phyloP scores from a whole-genome alignment of 345 rosid species.

The Chamaenerion angustifolium region DNA sequence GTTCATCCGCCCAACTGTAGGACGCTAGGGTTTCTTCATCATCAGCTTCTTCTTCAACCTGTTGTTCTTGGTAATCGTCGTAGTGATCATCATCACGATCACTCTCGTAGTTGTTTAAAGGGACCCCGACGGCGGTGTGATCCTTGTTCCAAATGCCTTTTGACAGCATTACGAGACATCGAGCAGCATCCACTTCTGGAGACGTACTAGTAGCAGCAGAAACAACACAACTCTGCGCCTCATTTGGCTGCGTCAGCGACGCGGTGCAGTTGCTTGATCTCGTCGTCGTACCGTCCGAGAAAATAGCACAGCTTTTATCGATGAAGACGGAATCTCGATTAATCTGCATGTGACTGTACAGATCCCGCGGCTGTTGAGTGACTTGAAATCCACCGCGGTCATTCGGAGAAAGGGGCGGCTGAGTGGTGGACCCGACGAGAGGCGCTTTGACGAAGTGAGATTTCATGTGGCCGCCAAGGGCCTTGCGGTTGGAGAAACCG shows the following conservation, averaged over 20 bases:
- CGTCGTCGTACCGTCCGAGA: not conserved
- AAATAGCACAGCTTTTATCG: not conserved
- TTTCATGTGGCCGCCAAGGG: conserved; percentile 69
- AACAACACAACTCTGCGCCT: too few species aligned
- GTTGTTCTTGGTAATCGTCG: not conserved
- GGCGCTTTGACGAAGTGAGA: conserved; percentile 39
- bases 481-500: conserved; percentile 45
- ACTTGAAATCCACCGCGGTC: not conserved
- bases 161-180: conserved; percentile 34
- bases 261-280: not conserved
- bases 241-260: not conserved
- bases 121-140: conserved; percentile 7
- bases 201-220: not conserved
- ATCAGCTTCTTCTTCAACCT: not conserved
- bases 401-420: not conserved
- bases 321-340: not conserved
- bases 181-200: conserved; percentile 6
- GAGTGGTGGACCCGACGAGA: conserved; percentile 8
- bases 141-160: conserved; percentile 21
- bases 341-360: not conserved
- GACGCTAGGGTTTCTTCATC: conserved; percentile 1
- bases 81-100: not conserved
- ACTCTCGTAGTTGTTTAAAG: not conserved
- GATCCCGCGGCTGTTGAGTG: not conserved
- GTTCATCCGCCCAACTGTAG: not conserved